phyloP scores from a whole-genome alignment of 1,139 yeast genomes.

The Debaryomyces subglobosus region DNA sequence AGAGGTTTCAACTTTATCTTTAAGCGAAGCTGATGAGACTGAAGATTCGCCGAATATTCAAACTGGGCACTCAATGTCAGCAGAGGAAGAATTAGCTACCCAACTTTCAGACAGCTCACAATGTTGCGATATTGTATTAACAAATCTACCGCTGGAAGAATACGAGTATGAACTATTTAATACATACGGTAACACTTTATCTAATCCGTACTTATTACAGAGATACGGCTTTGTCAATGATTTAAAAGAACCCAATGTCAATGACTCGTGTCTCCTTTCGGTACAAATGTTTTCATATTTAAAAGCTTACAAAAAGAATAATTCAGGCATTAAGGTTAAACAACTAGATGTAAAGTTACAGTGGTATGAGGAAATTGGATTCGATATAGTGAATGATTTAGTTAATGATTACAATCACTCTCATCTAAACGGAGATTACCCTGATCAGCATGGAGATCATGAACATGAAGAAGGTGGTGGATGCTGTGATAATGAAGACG shows the following conservation, averaged over 20 bases:
- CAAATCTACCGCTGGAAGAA: conserved; percentile 43
- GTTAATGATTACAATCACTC: conserved; percentile 19
- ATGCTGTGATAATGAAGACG: conserved; percentile 19
- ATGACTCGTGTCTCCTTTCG: conserved; percentile 61
- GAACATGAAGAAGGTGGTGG: conserved; percentile 18
- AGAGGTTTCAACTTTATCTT: conserved; percentile 28
- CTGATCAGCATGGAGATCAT: conserved; percentile 15
- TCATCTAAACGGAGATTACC: conserved; percentile 18
- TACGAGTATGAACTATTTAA: conserved; percentile 62
- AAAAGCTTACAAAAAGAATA: conserved; percentile 29
- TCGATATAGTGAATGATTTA: conserved; percentile 44
- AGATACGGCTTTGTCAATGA: conserved; percentile 71
- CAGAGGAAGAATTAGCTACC: conserved; percentile 28
- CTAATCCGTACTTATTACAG: conserved; percentile 67
- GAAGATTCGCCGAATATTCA: not conserved
- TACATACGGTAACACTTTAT: conserved; percentile 70
- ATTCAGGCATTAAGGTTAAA: conserved; percentile 27
- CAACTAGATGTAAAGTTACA: conserved; percentile 48
- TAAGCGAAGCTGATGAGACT: conserved; percentile 23
- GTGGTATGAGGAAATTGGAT: conserved; percentile 68
- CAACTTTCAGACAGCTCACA: conserved; percentile 39
- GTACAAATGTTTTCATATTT: conserved; percentile 51
- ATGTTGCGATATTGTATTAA: conserved; percentile 61
- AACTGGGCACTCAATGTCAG: conserved; percentile 4
- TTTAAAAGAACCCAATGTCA: conserved; percentile 45